Evolutionary conservation across 257 asterid species (phyloP).

Genomic region (Solanum corneliomulleri): DNA sequence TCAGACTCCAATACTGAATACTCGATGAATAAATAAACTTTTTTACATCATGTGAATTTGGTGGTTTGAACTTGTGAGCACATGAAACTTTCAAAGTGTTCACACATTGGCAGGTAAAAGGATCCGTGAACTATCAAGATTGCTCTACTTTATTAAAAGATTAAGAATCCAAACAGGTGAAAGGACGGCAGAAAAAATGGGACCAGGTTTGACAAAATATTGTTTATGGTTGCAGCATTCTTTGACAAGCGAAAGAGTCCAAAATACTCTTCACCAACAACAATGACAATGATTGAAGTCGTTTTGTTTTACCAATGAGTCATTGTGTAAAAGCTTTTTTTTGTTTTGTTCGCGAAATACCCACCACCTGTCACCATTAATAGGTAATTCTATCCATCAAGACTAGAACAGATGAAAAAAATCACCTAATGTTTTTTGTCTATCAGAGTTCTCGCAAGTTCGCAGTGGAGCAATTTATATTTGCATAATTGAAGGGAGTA

Average conservation of each 20-base stretch:
- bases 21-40: too few relatives aligned
- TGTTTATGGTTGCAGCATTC: neutral
- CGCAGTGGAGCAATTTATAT: neutral
- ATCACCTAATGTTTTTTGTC: neutral
- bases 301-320: neutral
- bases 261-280: neutral
- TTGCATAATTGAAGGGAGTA: neutral
- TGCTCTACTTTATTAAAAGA: neutral
- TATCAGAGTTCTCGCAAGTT: neutral
- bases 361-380: neutral
- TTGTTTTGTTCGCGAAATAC: neutral
- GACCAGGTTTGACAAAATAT: neutral
- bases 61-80: neutral
- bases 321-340: neutral
- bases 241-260: neutral
- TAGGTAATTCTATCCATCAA: too few relatives aligned
- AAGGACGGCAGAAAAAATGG: neutral
- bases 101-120: neutral
- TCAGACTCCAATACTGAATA: neutral
- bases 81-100: neutral
- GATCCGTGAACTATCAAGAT: neutral
- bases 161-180: neutral
- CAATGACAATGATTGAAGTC: neutral
- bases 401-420: accelerated
- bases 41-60: neutral